Evolutionary conservation across 73 alveolate genomes (phyloP).

Genomic region (Tetrahymena malaccensis): DNA sequence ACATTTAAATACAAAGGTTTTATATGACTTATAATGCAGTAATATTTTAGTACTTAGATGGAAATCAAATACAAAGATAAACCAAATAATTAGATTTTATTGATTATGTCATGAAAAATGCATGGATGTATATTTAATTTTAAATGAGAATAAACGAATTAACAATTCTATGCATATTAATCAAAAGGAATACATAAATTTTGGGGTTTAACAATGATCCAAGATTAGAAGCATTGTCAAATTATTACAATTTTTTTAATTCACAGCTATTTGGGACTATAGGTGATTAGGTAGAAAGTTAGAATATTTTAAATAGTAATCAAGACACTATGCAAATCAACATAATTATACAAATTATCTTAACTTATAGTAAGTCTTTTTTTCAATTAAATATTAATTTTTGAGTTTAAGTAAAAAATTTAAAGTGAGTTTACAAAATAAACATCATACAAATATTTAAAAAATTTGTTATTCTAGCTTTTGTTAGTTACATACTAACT

Average conservation of each 20-base stretch:
- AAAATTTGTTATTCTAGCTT: no score
- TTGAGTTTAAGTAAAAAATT: no score
- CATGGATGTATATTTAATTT: not conserved
- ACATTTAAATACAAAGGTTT: not conserved
- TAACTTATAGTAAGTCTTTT: not conserved
- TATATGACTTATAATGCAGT: not conserved
- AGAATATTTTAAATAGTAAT: not conserved
- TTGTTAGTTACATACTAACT: no score
- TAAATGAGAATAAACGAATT: not conserved
- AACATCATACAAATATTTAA: no score
- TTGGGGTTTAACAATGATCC: not conserved
- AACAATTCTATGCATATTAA: no score
- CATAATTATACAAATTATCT: not conserved
- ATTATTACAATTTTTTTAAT: not conserved
- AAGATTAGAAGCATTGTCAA: not conserved
- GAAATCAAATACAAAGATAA: not conserved
- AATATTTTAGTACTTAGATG: not conserved
- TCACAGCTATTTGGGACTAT: not conserved
- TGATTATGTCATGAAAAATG: not conserved
- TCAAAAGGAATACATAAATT: not conserved
- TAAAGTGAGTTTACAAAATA: no score
- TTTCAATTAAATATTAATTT: no score
- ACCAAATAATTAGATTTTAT: no score
- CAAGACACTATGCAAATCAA: not conserved
- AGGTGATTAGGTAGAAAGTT: not conserved